These are phyloP conservation scores for Dipsacomyces acuminosporus DNA, from an alignment of 371 early-diverging fungal genomes.

Conservation along the genomic window DNA sequence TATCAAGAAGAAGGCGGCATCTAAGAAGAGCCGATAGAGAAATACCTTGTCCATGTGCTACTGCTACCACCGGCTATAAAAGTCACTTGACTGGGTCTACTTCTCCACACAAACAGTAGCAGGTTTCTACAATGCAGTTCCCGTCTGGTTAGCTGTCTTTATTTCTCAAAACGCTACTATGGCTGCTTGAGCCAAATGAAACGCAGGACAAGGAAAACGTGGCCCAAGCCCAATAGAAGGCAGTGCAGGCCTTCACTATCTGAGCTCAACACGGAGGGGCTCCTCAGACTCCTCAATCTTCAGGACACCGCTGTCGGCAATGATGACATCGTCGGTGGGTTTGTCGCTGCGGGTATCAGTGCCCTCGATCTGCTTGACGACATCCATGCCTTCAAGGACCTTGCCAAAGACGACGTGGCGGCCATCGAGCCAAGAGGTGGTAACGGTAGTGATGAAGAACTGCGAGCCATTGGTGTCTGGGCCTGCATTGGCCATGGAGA, in stretches of 20 bases:
- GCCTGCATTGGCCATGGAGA: constrained; percentile 96
- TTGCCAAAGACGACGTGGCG: constrained; percentile 99
- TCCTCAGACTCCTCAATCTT: constrained; percentile 28
- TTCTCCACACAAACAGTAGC: too few species aligned
- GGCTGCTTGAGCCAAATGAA: too few species aligned
- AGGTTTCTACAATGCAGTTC: too few species aligned
- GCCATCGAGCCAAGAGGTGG: constrained; percentile 92
- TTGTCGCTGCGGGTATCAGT: constrained; percentile 31
- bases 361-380: constrained; percentile 75
- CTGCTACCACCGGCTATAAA: too few species aligned
- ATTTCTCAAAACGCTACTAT: too few species aligned
- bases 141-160: too few species aligned
- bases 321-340: constrained; percentile 38
- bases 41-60: too few species aligned
- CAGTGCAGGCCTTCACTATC: not conserved
- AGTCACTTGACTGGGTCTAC: too few species aligned
- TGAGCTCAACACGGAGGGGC: constrained; percentile 42
- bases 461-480: constrained; percentile 96
- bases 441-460: constrained; percentile 63
- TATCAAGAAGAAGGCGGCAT: too few species aligned
- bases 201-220: too few species aligned
- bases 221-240: too few species aligned
- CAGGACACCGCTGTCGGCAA: constrained; percentile 47
- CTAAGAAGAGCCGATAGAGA: too few species aligned
- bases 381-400: constrained; percentile 79